Percentiles rank a stretch among this genome's conserved stretches.
These are phyloP conservation scores for Corymbia calophylla DNA, from an alignment of 441 rosid species.

Conservation along the genomic window DNA sequence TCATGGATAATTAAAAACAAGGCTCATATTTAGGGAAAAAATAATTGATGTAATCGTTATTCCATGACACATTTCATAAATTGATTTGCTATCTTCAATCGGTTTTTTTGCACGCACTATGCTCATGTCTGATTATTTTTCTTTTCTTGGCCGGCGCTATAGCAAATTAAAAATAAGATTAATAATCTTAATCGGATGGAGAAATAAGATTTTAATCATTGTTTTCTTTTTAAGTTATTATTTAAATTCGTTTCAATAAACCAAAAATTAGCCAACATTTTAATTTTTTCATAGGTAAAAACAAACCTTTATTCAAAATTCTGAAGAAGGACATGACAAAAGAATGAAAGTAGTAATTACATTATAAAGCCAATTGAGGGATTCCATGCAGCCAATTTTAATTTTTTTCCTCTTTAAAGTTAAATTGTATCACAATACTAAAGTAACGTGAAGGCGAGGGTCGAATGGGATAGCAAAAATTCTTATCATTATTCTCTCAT, in stretches of 20 bases:
- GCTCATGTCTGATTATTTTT: background rate
- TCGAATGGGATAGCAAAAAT: background rate
- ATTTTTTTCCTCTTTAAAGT: background rate
- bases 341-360: background rate
- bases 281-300: background rate
- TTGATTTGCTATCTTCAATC: background rate
- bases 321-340: background rate
- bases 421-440: background rate
- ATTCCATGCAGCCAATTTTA: background rate
- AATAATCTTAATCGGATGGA: background rate
- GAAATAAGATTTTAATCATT: background rate
- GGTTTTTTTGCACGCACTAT: fast-evolving
- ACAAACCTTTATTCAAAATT: background rate
- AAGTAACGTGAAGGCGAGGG: background rate
- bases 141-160: background rate
- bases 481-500: background rate
- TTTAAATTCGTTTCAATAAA: background rate
- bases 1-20: background rate
- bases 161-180: background rate
- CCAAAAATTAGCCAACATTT: background rate
- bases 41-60: background rate
- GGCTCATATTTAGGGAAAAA: background rate
- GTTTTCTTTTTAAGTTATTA: background rate
- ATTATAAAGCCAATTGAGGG: background rate
- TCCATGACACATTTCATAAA: background rate